phyloP scores from a whole-genome alignment of 177 flowering plant species.

The Vitis hybrid region DNA sequence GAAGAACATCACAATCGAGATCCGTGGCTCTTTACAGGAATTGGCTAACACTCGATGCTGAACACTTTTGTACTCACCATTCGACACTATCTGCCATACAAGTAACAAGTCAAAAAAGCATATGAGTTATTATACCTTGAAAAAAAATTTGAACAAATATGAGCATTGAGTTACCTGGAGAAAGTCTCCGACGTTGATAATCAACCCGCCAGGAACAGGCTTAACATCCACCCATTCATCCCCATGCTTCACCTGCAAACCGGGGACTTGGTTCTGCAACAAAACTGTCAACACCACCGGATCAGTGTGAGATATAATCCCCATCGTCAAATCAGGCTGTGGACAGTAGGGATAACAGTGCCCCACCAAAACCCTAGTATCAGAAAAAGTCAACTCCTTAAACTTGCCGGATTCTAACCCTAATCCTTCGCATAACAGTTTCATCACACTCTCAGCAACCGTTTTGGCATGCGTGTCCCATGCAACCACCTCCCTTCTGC shows the following conservation, averaged over 20 bases:
- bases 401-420: slow-evolving; percentile 25
- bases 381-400: slow-evolving; percentile 29
- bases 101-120: background rate
- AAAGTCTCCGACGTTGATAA: slow-evolving; percentile 45
- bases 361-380: slow-evolving; percentile 23
- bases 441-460: slow-evolving; percentile 29
- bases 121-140: background rate
- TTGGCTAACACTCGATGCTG: slow-evolving; percentile 47
- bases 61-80: slow-evolving; percentile 36
- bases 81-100: slow-evolving; percentile 31
- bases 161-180: slow-evolving; percentile 33
- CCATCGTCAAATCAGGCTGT: slow-evolving; percentile 50
- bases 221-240: slow-evolving; percentile 42
- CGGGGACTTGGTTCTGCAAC: slow-evolving; percentile 32
- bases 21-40: slow-evolving; percentile 16
- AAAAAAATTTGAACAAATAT: no score
- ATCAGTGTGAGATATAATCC: slow-evolving; percentile 45
- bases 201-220: slow-evolving; percentile 35
- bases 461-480: slow-evolving; percentile 25
- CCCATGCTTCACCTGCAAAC: slow-evolving; percentile 39
- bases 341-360: slow-evolving; percentile 52
- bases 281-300: slow-evolving; percentile 34
- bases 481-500: slow-evolving; percentile 25
- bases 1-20: slow-evolving; percentile 35
- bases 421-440: slow-evolving; percentile 39